phyloP scores from a whole-genome alignment of 140 eudicot species.

The Erigeron philadelphicus region DNA sequence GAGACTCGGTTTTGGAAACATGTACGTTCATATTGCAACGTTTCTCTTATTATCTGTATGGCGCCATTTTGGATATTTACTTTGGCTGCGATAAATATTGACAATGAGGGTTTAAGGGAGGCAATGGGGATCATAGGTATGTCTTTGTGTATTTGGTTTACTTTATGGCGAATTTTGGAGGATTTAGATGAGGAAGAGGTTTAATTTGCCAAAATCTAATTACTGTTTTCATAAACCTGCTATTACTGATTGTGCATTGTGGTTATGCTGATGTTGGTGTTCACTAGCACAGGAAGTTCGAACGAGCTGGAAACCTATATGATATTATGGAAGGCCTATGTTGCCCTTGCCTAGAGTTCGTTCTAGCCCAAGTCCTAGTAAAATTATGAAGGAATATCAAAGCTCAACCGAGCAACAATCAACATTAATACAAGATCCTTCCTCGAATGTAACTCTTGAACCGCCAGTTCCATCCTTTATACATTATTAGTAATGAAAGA shows the following conservation, averaged over 20 bases:
- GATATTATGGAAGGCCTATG: conserved; percentile 51
- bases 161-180: conserved; percentile 98
- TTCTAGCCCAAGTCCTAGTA: conserved; percentile 35
- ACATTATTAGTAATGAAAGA: conserved; percentile 26
- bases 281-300: conserved; percentile 96
- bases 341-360: conserved; percentile 52
- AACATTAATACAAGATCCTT: conserved; percentile 42
- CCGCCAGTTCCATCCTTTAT: conserved; percentile 57
- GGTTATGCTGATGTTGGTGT: conserved; percentile 98
- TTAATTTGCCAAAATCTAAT: conserved; percentile 56
- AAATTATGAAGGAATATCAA: conserved; percentile 31
- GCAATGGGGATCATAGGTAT: conserved; percentile 56
- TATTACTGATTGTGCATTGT: conserved; percentile 63
- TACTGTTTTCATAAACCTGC: conserved; percentile 63
- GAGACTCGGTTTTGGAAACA: conserved; percentile 90
- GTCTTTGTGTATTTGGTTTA: conserved; percentile 77
- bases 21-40: conserved; percentile 89
- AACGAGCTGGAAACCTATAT: conserved; percentile 76
- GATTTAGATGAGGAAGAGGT: conserved; percentile 93
- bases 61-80: conserved; percentile 93
- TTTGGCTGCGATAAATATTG: conserved; percentile 82
- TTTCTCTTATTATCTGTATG: conserved; percentile 76
- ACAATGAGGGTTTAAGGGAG: conserved; percentile 64
- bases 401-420: conserved; percentile 42
- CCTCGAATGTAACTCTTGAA: conserved; percentile 37